These are phyloP conservation scores for Williopsis jadinii DNA, from an alignment of 1,139 yeast species.

Conservation along the genomic window DNA sequence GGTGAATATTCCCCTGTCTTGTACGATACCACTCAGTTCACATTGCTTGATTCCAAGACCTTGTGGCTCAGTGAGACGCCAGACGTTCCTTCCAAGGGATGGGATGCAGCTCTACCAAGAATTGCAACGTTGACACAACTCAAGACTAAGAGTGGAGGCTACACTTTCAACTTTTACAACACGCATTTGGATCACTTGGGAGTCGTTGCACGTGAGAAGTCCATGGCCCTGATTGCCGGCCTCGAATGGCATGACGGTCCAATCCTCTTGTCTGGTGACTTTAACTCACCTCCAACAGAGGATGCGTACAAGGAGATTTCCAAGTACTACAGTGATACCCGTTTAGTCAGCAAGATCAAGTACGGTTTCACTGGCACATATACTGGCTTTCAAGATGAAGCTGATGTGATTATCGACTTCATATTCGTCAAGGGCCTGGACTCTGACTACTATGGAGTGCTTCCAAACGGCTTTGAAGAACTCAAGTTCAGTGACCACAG, in stretches of 20 bases:
- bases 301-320: conserved; percentile 39
- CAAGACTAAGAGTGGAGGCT: conserved; percentile 25
- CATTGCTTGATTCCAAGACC: conserved; percentile 29
- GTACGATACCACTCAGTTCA: conserved; percentile 32
- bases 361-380: conserved; percentile 43
- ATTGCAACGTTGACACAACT: conserved; percentile 38
- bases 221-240: conserved; percentile 42
- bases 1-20: conserved; percentile 44
- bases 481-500: conserved; percentile 47
- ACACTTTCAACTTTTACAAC: conserved; percentile 38
- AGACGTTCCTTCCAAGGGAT: conserved; percentile 40
- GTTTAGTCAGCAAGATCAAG: conserved; percentile 20
- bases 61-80: conserved; percentile 45
- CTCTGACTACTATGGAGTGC: conserved; percentile 34
- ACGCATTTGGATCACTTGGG: conserved; percentile 58
- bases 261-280: conserved; percentile 38
- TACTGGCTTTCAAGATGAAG: conserved; percentile 41
- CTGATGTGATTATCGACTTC: conserved; percentile 40
- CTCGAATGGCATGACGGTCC: conserved; percentile 34
- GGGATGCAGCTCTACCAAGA: conserved; percentile 49
- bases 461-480: conserved; percentile 40
- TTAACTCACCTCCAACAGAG: conserved; percentile 48
- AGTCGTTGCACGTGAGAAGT: conserved; percentile 36
- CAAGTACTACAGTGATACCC: conserved; percentile 29
- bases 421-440: conserved; percentile 37